Percentiles rank a stretch among this genome's conserved stretches.
phyloP scores from a whole-genome alignment of 345 rosid genomes.

The Cardamine chenopodiifolia region DNA sequence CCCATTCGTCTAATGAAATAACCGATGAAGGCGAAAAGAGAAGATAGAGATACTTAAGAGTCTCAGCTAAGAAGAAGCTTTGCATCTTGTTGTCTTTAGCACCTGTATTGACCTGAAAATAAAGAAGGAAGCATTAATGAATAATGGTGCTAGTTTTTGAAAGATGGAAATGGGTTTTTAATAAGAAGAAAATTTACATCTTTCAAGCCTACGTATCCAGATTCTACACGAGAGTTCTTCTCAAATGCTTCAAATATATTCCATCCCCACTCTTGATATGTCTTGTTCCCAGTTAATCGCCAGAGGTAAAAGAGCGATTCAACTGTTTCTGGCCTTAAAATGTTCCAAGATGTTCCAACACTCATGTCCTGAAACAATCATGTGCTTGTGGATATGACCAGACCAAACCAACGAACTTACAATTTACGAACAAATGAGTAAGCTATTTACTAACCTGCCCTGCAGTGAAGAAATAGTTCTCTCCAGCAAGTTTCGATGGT shows the following conservation, averaged over 20 bases:
- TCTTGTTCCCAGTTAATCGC: constrained; percentile 92
- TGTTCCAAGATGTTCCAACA: constrained; percentile 98
- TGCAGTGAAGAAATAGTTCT: constrained; percentile 80
- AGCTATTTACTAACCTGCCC: constrained; percentile 54
- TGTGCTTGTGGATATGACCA: constrained; percentile 6
- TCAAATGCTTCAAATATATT: constrained; percentile 94
- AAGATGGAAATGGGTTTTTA: constrained; percentile 10
- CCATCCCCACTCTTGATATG: constrained; percentile 99
- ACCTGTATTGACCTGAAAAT: constrained; percentile 76
- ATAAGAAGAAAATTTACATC: constrained; percentile 59
- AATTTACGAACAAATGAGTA: background rate
- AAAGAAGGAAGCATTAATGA: background rate
- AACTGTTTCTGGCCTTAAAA: constrained; percentile 91
- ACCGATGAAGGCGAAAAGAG: constrained; percentile 84
- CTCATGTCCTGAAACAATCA: constrained; percentile 75
- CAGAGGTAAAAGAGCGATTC: constrained; percentile 95
- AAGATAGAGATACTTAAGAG: constrained; percentile 85
- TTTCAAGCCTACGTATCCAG: constrained; percentile 93
- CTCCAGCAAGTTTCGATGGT: constrained; percentile 93
- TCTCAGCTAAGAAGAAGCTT: constrained; percentile 97
- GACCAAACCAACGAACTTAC: constrained; percentile 15
- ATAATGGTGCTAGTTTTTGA: background rate
- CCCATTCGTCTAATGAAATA: constrained; percentile 94
- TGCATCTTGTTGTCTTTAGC: constrained; percentile 95
- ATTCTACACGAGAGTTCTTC: constrained; percentile 78